Conservation (phyloP, 1,139 yeast species). For the Pneumocystis wakefieldiae region DNA sequence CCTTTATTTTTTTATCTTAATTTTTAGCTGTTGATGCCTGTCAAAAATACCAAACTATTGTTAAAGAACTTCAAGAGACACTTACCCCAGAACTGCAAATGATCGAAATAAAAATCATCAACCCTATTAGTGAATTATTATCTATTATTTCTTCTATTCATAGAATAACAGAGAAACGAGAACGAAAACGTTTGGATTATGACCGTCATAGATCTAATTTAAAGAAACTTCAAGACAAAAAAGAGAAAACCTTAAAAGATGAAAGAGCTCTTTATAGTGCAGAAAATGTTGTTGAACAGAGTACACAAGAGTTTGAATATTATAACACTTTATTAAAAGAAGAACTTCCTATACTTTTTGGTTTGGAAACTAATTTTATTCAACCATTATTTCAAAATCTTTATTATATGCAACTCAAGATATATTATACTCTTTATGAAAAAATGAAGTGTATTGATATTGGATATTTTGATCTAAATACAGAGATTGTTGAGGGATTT, state of each 20-base stretch:
- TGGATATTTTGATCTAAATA: conserved; percentile 69
- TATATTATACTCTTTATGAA: conserved; percentile 78
- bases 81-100: conserved; percentile 86
- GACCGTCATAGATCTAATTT: conserved; percentile 66
- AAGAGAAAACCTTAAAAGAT: conserved; percentile 71
- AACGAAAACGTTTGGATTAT: conserved; percentile 85
- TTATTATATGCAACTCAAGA: conserved; percentile 94
- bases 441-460: conserved; percentile 93
- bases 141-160: conserved; percentile 67
- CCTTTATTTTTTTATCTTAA: neutral
- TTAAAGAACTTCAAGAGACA: conserved; percentile 67
- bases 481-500: conserved; percentile 70
- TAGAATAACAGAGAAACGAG: conserved; percentile 89
- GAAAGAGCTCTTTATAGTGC: conserved; percentile 81
- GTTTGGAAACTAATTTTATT: conserved; percentile 79
- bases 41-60: conserved; percentile 78
- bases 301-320: conserved; percentile 90
- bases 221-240: conserved; percentile 62
- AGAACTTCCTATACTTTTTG: conserved; percentile 75
- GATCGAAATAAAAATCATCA: conserved; percentile 75
- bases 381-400: conserved; percentile 84
- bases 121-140: conserved; percentile 83
- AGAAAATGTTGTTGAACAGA: conserved; percentile 77
- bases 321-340: conserved; percentile 85
- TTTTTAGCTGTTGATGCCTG: conserved; percentile 47